Base-by-base conservation (phyloP, 441 rosid genomes). In the Bocquillonia castaneifolia region DNA sequence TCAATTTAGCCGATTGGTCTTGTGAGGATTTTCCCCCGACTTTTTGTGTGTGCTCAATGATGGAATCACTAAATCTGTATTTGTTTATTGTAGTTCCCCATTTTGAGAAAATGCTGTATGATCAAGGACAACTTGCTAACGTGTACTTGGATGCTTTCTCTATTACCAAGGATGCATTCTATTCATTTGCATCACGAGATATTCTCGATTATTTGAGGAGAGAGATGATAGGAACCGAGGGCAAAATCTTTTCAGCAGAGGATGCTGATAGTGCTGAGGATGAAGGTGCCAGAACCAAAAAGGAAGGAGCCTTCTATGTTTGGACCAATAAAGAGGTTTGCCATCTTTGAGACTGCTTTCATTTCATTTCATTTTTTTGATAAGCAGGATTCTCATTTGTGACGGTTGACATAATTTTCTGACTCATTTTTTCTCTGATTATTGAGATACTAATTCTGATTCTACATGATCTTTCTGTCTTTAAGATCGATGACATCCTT, bases 81-180 rank as follows among this genome's bases (percentile, higher is more conserved):
- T 42, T 39, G 62, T 62, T 73, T 69, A 73, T 77, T 72, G 90
- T 88, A 93, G 98, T 93, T 80, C 98, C 98, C 18, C 97, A 93
- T 84, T 93, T 93, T 77, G 98, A 93, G 86, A 93, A 93, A 73
- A 93, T 93, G 98, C 45, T 93, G 71, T 93, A 93, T 71, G 98
- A 93, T 79, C 98, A 93, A 74, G 98, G 95, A 59, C 98, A 93
- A 67, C 91, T 91, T 69, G 88, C 80, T 34, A 91, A 85, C 34
- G 86, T 84, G 63, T 89, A 86, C 75, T 83, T 91, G 68, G 98
- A 93, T 72, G 90, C 90, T 42, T 93, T 91, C 64, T 79, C 84
- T 72, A 79, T 89, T 60, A 80, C 87, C 37, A 83, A 81, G 59
- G 95, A 93, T 70, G 86, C 73, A 47, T 82, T 70, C 76, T 93